Conservation (phyloP, 805 yeast species). For the Starmerella bacillaris region DNA sequence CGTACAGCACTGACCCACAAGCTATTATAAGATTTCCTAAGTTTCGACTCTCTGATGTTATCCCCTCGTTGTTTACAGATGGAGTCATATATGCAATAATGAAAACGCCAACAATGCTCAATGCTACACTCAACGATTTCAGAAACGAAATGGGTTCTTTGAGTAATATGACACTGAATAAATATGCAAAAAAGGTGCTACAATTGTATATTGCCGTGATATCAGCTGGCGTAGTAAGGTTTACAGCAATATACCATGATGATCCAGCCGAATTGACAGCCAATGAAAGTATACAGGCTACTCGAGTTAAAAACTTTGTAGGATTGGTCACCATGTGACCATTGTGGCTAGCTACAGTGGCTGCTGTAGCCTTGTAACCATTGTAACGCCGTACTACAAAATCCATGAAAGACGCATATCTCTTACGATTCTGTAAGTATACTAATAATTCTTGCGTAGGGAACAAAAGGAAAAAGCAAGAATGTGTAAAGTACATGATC, state of each 20-base stretch:
- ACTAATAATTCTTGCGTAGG: slow-evolving; percentile 43
- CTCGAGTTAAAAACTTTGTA: slow-evolving; percentile 27
- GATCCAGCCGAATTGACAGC: slow-evolving; percentile 59
- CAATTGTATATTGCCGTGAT: slow-evolving; percentile 83
- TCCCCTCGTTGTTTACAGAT: slow-evolving; percentile 14
- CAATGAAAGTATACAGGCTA: slow-evolving; percentile 31
- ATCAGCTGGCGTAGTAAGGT: slow-evolving; percentile 63
- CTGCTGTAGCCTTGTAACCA: slow-evolving; percentile 12
- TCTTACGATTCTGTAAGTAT: slow-evolving; percentile 20
- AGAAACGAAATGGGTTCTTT: slow-evolving; percentile 45
- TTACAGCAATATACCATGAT: slow-evolving; percentile 76
- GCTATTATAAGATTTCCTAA: slow-evolving; percentile 56
- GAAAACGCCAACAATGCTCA: slow-evolving; percentile 60
- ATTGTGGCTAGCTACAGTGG: slow-evolving; percentile 10
- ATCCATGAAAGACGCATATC: slow-evolving; percentile 4
- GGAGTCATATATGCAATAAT: slow-evolving; percentile 44
- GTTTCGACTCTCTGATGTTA: slow-evolving; percentile 24
- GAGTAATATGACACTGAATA: slow-evolving; percentile 61
- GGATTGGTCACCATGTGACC: slow-evolving; percentile 5
- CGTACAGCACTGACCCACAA: slow-evolving; percentile 59
- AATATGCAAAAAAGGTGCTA: slow-evolving; percentile 73
- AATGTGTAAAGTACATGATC: slow-evolving; percentile 46
- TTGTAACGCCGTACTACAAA: slow-evolving; percentile 10
- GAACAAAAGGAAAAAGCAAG: slow-evolving; percentile 59
- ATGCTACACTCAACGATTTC: slow-evolving; percentile 47